Percentiles rank a stretch among this genome's conserved stretches.
These are phyloP conservation scores for Copromyces sp. DNA, from an alignment of 495 filamentous ascomycete species.

Conservation along the genomic window DNA sequence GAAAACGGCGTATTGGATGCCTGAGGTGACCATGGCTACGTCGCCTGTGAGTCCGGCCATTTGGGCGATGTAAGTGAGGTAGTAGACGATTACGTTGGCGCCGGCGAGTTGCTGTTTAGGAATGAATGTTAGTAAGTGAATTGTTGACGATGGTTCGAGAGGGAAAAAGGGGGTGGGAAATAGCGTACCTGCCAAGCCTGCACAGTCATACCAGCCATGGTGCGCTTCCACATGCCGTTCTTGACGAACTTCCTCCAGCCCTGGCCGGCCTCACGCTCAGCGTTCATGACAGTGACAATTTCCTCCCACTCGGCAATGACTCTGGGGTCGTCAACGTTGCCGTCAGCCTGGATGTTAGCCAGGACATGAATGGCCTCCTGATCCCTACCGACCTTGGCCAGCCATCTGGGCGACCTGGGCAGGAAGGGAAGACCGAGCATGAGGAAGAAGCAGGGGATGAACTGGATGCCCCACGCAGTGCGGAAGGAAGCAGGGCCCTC, in stretches of 20 bases:
- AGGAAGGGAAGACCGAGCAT: slow-evolving; percentile 58
- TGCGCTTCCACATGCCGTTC: slow-evolving; percentile 63
- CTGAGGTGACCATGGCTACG: slow-evolving; percentile 55
- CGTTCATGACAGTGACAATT: slow-evolving; percentile 49
- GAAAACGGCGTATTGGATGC: slow-evolving; percentile 68
- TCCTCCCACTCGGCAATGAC: slow-evolving; percentile 68
- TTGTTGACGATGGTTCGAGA: slow-evolving; percentile 20
- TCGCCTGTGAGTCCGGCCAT: slow-evolving; percentile 58
- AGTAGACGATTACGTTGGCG: slow-evolving; percentile 61
- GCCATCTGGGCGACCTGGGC: slow-evolving; percentile 62
- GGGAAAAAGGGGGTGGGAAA: background rate
- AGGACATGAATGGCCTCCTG: slow-evolving; percentile 58
- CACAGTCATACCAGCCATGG: slow-evolving; percentile 56
- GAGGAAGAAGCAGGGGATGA: slow-evolving; percentile 53
- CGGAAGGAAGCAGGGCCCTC: slow-evolving; percentile 54
- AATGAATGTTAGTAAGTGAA: slow-evolving; percentile 21
- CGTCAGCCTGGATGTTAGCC: slow-evolving; percentile 59
- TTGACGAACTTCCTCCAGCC: slow-evolving; percentile 51
- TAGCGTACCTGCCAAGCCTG: slow-evolving; percentile 39
- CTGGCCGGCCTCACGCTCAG: slow-evolving; percentile 41
- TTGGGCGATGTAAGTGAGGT: slow-evolving; percentile 60
- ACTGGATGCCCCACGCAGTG: slow-evolving; percentile 65
- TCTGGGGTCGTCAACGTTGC: slow-evolving; percentile 52
- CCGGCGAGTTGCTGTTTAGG: slow-evolving; percentile 55
- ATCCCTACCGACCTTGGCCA: slow-evolving; percentile 56